phyloP scores from a whole-genome alignment of 2,329 filamentous ascomycete genomes.

The Chaetomium globosum region DNA sequence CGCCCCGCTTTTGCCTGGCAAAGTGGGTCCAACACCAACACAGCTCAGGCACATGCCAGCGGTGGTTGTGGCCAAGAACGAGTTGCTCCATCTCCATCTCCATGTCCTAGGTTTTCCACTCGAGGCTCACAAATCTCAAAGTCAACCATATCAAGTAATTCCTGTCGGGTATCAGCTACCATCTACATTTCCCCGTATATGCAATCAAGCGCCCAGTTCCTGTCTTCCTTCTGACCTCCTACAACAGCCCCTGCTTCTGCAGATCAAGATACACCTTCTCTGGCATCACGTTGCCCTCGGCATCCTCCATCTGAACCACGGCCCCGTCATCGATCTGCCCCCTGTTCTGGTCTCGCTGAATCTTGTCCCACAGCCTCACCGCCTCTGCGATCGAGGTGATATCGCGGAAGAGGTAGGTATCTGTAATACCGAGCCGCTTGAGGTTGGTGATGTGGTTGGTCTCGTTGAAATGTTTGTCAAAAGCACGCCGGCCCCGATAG shows the following conservation, averaged over 20 bases:
- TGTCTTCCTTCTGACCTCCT: conserved; percentile 17
- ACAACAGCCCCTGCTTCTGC: conserved; percentile 86
- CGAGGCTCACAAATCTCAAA: not conserved
- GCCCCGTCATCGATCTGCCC: conserved; percentile 75
- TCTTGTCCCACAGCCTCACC: conserved; percentile 86
- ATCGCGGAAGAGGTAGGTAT: conserved; percentile 87
- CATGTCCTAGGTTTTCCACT: not conserved
- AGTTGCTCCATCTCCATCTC: not conserved
- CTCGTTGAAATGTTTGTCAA: conserved; percentile 98
- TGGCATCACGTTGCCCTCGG: conserved; percentile 96
- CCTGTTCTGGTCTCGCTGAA: conserved; percentile 81
- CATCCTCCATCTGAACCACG: conserved; percentile 98
- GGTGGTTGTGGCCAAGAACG: not conserved
- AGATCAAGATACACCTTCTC: conserved; percentile 97
- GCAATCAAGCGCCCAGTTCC: conserved; percentile 12
- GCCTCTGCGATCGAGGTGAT: conserved; percentile 93
- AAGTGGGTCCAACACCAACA: not conserved
- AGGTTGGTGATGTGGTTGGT: conserved; percentile 89
- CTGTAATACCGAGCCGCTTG: conserved; percentile 90
- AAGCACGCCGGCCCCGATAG: conserved; percentile 95
- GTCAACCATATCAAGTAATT: not conserved
- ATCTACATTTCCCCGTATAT: conserved; percentile 14
- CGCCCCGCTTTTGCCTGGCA: not conserved
- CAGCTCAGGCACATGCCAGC: not conserved
- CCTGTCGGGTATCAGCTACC: conserved; percentile 30